Percentiles rank a stretch among this genome's conserved stretches.
Evolutionary conservation across 768 basidiomycete genomes (phyloP).

Genomic region (Plicaturopsis crispa): DNA sequence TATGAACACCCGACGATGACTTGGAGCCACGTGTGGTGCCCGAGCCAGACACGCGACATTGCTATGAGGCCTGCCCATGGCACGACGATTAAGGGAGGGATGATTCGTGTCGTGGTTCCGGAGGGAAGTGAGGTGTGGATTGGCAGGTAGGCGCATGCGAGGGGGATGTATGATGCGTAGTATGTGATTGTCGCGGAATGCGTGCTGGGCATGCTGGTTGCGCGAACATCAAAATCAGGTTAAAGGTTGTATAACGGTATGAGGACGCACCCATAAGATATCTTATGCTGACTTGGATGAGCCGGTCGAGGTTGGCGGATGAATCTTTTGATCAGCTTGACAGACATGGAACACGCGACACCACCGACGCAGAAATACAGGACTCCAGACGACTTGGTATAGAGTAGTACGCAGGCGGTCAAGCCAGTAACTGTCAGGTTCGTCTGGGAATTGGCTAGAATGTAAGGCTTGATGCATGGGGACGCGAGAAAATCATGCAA

Average conservation of each 20-base stretch:
- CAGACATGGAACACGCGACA: slow-evolving; percentile 44
- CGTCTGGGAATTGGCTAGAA: slow-evolving; percentile 32
- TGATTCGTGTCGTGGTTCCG: slow-evolving; percentile 27
- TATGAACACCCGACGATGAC: slow-evolving; percentile 51
- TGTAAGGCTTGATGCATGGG: neutral
- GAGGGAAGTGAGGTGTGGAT: slow-evolving; percentile 46
- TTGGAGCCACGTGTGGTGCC: slow-evolving; percentile 69
- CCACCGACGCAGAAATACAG: slow-evolving; percentile 55
- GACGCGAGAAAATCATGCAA: neutral
- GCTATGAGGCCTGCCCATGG: slow-evolving; percentile 51
- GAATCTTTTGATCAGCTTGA: slow-evolving; percentile 51
- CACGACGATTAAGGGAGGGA: slow-evolving; percentile 38
- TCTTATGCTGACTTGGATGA: slow-evolving; percentile 32
- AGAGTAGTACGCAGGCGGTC: slow-evolving; percentile 42
- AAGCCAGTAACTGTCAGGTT: slow-evolving; percentile 46
- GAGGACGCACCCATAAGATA: slow-evolving; percentile 56
- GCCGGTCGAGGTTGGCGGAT: slow-evolving; percentile 62
- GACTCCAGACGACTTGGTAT: slow-evolving; percentile 56
- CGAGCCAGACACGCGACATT: slow-evolving; percentile 65
- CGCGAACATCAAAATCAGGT: neutral
- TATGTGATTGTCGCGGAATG: slow-evolving; percentile 67
- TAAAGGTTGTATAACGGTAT: neutral
- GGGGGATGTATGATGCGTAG: slow-evolving; percentile 50
- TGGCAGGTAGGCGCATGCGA: slow-evolving; percentile 53
- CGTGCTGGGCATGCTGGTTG: slow-evolving; percentile 72